These are phyloP conservation scores for Rhododendron griersonianum DNA, from an alignment of 148 eudicot species.

Conservation along the genomic window DNA sequence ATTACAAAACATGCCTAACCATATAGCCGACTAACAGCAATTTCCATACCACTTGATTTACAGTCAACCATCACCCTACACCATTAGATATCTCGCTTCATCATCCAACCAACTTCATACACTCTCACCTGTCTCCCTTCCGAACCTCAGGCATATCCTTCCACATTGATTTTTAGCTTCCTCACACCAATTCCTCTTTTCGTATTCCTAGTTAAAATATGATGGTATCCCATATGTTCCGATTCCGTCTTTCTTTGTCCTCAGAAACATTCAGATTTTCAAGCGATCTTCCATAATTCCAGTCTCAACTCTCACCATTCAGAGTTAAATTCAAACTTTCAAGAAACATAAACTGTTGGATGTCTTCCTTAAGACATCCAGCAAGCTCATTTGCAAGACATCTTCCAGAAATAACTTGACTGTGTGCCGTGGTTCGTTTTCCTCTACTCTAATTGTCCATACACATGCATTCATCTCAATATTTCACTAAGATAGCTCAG, in stretches of 20 bases:
- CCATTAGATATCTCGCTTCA: neutral
- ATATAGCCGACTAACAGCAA: neutral
- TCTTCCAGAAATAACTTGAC: neutral
- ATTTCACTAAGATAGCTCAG: neutral
- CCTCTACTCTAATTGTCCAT: neutral
- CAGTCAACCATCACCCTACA: neutral
- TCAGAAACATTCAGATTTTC: neutral
- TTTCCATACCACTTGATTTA: neutral
- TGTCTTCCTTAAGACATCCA: neutral
- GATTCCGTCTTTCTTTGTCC: neutral
- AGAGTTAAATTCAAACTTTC: neutral
- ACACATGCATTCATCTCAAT: neutral
- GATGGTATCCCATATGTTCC: neutral
- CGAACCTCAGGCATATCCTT: neutral
- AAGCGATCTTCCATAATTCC: neutral
- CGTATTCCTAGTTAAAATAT: neutral
- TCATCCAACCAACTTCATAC: constrained; percentile 2
- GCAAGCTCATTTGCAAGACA: neutral
- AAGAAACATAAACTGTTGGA: neutral
- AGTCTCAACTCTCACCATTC: neutral
- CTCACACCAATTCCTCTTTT: neutral
- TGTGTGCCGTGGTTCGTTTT: neutral
- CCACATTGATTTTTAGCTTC: neutral
- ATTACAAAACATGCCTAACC: neutral
- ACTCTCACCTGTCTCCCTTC: neutral